Evolutionary conservation across 192 early-diverging fungal species (phyloP).

Genomic region (Entophlyctis luteolus): DNA sequence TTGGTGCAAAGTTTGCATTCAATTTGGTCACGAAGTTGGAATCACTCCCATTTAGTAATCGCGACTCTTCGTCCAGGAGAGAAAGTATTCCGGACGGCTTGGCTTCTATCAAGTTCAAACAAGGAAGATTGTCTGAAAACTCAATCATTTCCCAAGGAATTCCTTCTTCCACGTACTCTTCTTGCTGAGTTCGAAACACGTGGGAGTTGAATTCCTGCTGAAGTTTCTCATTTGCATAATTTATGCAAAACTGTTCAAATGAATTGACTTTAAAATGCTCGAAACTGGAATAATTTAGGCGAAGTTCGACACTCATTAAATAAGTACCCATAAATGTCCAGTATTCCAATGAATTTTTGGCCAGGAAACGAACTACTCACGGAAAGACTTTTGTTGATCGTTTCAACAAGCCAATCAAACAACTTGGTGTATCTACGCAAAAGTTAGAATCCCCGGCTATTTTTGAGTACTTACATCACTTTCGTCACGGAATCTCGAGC

Average conservation of each 20-base stretch:
- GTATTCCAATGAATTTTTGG: constrained; percentile 77
- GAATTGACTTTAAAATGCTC: constrained; percentile 77
- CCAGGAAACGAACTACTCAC: constrained; percentile 59
- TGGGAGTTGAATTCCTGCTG: constrained; percentile 96
- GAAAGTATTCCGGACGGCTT: constrained; percentile 83
- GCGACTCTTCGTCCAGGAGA: constrained; percentile 88
- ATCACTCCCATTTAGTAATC: constrained; percentile 83
- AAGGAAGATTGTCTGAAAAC: constrained; percentile 93
- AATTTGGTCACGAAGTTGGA: constrained; percentile 79
- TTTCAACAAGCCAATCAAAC: constrained; percentile 83
- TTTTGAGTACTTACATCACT: constrained; percentile 70
- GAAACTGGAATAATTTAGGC: constrained; percentile 3
- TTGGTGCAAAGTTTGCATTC: constrained; percentile 49
- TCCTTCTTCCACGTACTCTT: constrained; percentile 76
- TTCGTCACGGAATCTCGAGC: constrained; percentile 85
- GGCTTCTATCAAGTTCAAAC: constrained; percentile 86
- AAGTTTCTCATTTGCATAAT: constrained; percentile 90
- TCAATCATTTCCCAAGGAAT: constrained; percentile 64
- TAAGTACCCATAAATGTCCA: constrained; percentile 87
- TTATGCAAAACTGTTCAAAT: constrained; percentile 90
- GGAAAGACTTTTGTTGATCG: constrained; percentile 76
- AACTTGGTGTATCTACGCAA: constrained; percentile 70
- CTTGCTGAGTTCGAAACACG: constrained; percentile 91
- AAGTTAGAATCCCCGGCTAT: too few species aligned
- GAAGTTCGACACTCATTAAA: constrained; percentile 79